These are phyloP conservation scores for Talaromyces sp. DNA, from an alignment of 2,329 filamentous ascomycete genomes.

Conservation along the genomic window DNA sequence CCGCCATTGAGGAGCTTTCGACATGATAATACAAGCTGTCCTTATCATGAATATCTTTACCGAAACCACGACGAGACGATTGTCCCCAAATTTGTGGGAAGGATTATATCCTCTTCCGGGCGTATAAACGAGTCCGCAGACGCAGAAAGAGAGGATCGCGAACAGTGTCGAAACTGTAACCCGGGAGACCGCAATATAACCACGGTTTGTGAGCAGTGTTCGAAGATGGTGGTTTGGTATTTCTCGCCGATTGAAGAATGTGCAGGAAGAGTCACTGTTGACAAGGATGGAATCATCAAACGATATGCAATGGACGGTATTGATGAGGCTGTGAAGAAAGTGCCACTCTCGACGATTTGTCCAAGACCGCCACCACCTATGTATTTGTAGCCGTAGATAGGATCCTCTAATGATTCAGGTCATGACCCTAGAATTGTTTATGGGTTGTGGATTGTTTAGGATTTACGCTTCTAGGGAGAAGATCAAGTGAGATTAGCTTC, in stretches of 20 bases:
- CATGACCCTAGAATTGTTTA: not conserved
- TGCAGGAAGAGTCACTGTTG: not conserved
- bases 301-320: slow-evolving; percentile 4
- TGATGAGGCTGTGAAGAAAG: not conserved
- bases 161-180: not conserved
- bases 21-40: not conserved
- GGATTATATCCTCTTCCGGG: not conserved
- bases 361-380: not conserved
- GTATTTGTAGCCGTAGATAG: too few relatives aligned
- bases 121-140: not conserved
- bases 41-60: not conserved
- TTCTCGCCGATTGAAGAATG: slow-evolving; percentile 2
- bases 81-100: not conserved
- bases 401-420: too few relatives aligned
- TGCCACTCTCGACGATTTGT: not conserved
- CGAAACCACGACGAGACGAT: not conserved
- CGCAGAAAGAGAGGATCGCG: not conserved
- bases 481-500: too few relatives aligned
- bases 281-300: not conserved
- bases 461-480: too few relatives aligned
- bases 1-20: not conserved
- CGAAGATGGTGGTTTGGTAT: not conserved
- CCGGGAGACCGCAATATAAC: not conserved
- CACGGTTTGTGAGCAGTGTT: not conserved
- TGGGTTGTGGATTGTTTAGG: not conserved